Conservation (phyloP, 192 early-diverging fungal species). For the Dispira simplex region DNA sequence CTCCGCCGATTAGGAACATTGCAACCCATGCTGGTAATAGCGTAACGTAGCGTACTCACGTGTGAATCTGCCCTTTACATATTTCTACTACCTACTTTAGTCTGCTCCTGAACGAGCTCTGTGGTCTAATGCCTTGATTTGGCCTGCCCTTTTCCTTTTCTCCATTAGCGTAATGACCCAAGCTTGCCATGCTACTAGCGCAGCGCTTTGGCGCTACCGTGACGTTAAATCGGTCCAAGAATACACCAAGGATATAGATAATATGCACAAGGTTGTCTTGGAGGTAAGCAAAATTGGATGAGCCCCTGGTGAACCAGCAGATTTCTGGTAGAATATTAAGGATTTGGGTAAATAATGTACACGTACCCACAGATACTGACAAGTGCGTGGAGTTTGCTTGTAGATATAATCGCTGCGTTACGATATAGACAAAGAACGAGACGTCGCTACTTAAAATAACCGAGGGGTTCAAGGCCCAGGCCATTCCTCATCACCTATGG, state of each 20-base stretch:
- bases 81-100: no score
- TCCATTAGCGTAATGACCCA: conserved; percentile 46
- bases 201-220: conserved; percentile 42
- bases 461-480: conserved; percentile 30
- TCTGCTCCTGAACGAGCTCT: no score
- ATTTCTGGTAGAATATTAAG: no score
- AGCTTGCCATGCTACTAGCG: conserved; percentile 53
- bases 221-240: conserved; percentile 39
- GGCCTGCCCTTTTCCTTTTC: no score
- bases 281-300: conserved; percentile 24
- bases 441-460: conserved; percentile 39
- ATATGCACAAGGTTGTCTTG: conserved; percentile 63
- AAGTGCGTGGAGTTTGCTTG: no score
- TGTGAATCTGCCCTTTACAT: no score
- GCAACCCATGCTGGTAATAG: not conserved
- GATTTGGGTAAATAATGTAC: no score
- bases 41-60: no score
- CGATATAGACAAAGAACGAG: conserved; percentile 42
- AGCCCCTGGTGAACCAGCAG: not conserved
- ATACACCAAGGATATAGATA: conserved; percentile 40
- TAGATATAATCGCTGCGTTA: no score
- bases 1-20: no score
- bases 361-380: no score
- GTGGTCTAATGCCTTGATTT: no score
- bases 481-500: conserved; percentile 49